These are phyloP conservation scores for Voacanga thouarsii DNA, from an alignment of 257 asterid genomes.

Conservation along the genomic window DNA sequence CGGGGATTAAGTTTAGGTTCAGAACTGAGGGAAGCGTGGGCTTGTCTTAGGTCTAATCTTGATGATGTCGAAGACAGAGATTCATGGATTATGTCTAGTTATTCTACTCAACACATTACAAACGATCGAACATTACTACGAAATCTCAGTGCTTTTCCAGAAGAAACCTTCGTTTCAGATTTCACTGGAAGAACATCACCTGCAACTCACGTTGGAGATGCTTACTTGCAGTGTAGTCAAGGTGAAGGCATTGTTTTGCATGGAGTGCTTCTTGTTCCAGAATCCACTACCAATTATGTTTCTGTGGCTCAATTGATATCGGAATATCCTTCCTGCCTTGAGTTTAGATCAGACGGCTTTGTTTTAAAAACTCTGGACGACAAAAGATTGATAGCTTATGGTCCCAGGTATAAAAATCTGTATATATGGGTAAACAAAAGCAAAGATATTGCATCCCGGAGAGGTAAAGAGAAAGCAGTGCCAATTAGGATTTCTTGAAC, in stretches of 20 bases:
- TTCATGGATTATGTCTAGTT: neutral
- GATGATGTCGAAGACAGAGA: neutral
- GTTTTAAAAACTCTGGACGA: neutral
- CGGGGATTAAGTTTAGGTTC: neutral
- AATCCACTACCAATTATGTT: neutral
- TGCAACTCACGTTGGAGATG: neutral
- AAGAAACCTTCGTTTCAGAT: neutral
- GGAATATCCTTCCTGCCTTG: neutral
- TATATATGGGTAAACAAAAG: neutral
- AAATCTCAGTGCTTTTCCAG: neutral
- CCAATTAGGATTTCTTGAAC: too few relatives aligned
- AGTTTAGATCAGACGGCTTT: conserved; percentile 2
- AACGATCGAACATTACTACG: neutral
- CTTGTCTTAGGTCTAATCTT: neutral
- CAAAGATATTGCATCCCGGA: too few relatives aligned
- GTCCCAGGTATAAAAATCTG: neutral
- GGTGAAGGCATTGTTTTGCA: neutral
- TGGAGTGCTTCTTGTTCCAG: neutral
- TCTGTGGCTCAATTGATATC: neutral
- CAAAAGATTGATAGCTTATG: neutral
- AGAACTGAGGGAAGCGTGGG: neutral
- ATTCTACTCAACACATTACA: neutral
- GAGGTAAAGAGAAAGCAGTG: too few relatives aligned
- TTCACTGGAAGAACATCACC: neutral
- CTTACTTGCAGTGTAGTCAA: neutral